Percentiles rank a stretch among this genome's conserved stretches.
phyloP scores from a whole-genome alignment of 2,329 filamentous ascomycete genomes.

The Curvularia sp. region DNA sequence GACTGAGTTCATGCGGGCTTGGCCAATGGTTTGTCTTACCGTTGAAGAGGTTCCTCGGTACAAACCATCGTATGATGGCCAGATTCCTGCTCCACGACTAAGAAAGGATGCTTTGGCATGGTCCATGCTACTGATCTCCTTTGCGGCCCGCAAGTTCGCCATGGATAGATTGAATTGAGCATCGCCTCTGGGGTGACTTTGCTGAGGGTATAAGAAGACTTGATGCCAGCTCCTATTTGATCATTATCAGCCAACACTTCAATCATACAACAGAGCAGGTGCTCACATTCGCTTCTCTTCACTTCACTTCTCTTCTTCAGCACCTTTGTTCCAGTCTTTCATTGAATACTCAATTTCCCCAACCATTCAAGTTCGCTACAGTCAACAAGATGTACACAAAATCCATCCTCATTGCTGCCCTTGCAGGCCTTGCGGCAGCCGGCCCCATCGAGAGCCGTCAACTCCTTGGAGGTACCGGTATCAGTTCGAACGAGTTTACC shows the following conservation, averaged over 20 bases:
- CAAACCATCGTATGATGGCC: neutral
- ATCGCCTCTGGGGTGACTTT: neutral
- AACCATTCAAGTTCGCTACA: neutral
- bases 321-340: neutral
- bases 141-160: neutral
- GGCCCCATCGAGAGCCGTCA: conserved; percentile 38
- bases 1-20: neutral
- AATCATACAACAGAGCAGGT: neutral
- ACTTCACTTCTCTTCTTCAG: conserved; percentile 7
- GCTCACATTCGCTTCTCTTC: conserved; percentile 5
- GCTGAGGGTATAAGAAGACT: conserved; percentile 11
- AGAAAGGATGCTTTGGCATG: conserved; percentile 9
- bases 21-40: conserved; percentile 10
- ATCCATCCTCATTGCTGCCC: conserved; percentile 29
- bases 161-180: conserved; percentile 4
- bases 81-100: neutral
- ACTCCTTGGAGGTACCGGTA: conserved; percentile 27
- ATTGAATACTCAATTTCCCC: neutral
- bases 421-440: conserved; percentile 32
- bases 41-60: conserved; percentile 17
- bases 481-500: conserved; percentile 50
- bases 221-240: conserved; percentile 1
- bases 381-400: conserved; percentile 36
- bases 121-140: conserved; percentile 1
- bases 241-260: conserved; percentile 4